Conservation (phyloP, 176 grass and related monocot species). For the Triticum aestivum region DNA sequence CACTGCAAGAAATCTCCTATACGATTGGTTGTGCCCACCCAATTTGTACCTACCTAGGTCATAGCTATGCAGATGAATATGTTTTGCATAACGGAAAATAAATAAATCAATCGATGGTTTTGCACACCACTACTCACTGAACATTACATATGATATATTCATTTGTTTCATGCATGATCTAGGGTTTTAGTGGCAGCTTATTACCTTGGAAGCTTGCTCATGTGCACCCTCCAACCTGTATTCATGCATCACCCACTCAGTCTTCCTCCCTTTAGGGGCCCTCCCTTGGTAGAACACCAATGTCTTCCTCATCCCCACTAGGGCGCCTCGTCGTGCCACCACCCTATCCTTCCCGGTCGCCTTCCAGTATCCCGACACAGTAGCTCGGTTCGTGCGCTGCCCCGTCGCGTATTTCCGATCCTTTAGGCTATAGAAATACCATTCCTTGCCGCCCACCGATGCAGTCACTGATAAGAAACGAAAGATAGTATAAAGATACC, state of each 20-base stretch:
- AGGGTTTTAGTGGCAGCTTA: not conserved
- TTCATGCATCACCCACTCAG: constrained; percentile 98
- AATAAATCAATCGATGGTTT: not conserved
- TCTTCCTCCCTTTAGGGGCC: constrained; percentile 92
- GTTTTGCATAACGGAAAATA: not conserved
- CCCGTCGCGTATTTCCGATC: constrained; percentile 89
- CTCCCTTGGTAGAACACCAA: constrained; percentile 89
- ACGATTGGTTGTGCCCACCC: not conserved
- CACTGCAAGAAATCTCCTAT: not conserved
- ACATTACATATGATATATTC: not conserved
- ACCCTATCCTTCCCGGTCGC: constrained; percentile 80
- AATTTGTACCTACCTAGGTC: not conserved
- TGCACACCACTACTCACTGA: not conserved
- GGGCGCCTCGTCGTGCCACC: constrained; percentile 30
- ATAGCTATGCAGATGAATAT: not conserved
- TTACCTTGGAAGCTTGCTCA: constrained; percentile 49
- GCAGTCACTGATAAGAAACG: constrained; percentile 34
- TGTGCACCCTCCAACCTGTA: constrained; percentile 59
- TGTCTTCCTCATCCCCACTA: constrained; percentile 90
- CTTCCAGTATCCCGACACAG: constrained; percentile 86
- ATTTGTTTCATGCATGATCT: not conserved
- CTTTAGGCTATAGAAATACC: constrained; percentile 83
- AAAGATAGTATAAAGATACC: not conserved
- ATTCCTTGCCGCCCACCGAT: constrained; percentile 53
- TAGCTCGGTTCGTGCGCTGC: constrained; percentile 76